Evolutionary conservation across 2,329 filamentous ascomycete species (phyloP).

Genomic region (Ophiocordyceps australis): DNA sequence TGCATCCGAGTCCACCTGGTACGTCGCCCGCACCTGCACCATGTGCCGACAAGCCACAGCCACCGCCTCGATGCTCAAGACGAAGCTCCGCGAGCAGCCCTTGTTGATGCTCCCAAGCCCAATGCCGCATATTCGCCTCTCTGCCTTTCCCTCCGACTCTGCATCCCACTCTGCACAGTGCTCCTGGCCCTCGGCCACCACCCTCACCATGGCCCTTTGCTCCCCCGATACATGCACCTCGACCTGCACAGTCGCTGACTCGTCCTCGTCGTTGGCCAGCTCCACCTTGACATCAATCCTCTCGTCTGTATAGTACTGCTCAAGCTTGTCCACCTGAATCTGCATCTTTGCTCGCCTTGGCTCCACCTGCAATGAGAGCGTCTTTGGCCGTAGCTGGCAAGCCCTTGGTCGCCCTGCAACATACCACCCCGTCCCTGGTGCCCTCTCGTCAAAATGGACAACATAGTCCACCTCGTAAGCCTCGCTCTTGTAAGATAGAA

Average conservation of each 20-base stretch:
- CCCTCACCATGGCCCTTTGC: slow-evolving; percentile 24
- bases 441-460: slow-evolving; percentile 29
- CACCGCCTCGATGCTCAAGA: slow-evolving; percentile 31
- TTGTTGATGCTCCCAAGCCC: slow-evolving; percentile 27
- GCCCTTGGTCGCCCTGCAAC: slow-evolving; percentile 21
- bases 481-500: slow-evolving; percentile 42
- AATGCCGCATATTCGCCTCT: slow-evolving; percentile 22
- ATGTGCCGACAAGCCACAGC: slow-evolving; percentile 39
- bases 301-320: slow-evolving; percentile 79
- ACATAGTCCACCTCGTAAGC: slow-evolving; percentile 51
- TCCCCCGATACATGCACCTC: slow-evolving; percentile 50
- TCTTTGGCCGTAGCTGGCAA: slow-evolving; percentile 26
- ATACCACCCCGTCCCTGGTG: slow-evolving; percentile 29
- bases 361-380: slow-evolving; percentile 49
- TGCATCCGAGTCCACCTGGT: slow-evolving; percentile 62
- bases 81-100: slow-evolving; percentile 21
- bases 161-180: too few relatives aligned
- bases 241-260: slow-evolving; percentile 53
- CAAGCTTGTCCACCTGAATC: slow-evolving; percentile 43
- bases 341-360: slow-evolving; percentile 88
- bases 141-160: slow-evolving; percentile 19
- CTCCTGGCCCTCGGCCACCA: slow-evolving; percentile 17
- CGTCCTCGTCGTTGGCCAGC: slow-evolving; percentile 68
- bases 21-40: slow-evolving; percentile 54
- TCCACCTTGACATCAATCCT: slow-evolving; percentile 48